Conservation (phyloP, 2,329 filamentous ascomycete species). For the Shiraia sp. region DNA sequence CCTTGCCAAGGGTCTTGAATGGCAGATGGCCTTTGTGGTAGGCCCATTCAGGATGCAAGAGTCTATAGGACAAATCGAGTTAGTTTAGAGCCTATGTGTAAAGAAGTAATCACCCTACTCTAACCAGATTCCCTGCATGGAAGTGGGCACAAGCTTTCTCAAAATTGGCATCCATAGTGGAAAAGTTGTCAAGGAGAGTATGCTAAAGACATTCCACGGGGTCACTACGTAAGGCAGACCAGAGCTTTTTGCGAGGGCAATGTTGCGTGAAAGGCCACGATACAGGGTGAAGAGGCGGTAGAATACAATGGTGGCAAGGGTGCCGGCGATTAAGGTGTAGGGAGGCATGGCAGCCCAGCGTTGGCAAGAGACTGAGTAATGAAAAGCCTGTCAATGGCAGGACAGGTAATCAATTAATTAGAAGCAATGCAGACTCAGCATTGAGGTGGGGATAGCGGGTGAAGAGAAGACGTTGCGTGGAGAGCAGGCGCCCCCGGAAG, state of each 20-base stretch:
- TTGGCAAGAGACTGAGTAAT: background rate
- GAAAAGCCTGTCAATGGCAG: too few relatives aligned
- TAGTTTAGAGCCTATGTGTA: background rate
- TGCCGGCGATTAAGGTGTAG: constrained; percentile 28
- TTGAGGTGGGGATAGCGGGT: too few relatives aligned
- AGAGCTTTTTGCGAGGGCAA: constrained; percentile 51
- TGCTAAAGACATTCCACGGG: constrained; percentile 54
- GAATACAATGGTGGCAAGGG: constrained; percentile 32
- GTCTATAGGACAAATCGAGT: constrained; percentile 42
- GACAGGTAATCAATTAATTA: too few relatives aligned
- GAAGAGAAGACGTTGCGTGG: too few relatives aligned
- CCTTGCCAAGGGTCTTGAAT: constrained; percentile 61
- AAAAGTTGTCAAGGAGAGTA: constrained; percentile 61
- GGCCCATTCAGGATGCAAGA: constrained; percentile 63
- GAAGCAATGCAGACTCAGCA: too few relatives aligned
- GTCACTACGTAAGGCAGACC: constrained; percentile 50
- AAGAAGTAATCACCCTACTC: constrained; percentile 53
- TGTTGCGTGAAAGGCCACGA: constrained; percentile 45
- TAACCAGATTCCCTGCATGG: constrained; percentile 62
- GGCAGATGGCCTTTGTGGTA: constrained; percentile 61
- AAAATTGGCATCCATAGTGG: constrained; percentile 61
- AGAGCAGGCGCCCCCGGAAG: too few relatives aligned
- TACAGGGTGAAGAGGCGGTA: constrained; percentile 40
- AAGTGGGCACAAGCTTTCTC: constrained; percentile 55
- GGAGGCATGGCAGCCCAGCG: too few relatives aligned